These are phyloP conservation scores for Xylariaceae sp. DNA, from an alignment of 2,329 filamentous ascomycete genomes.

Conservation along the genomic window DNA sequence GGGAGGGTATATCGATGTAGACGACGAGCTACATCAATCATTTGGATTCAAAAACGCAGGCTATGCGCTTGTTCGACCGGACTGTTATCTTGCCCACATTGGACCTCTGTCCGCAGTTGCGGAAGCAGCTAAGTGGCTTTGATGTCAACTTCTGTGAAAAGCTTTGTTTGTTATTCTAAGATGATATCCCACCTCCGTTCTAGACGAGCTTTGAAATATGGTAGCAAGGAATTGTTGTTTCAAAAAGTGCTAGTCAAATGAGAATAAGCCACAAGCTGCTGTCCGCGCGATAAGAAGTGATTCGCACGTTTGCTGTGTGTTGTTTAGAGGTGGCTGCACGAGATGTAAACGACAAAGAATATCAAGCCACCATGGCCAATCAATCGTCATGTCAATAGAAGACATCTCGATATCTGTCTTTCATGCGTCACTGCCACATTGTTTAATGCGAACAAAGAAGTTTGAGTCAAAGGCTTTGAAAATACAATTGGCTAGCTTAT, in stretches of 20 bases:
- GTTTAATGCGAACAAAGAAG: conserved; percentile 7
- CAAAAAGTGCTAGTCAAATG: no score
- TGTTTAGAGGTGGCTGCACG: no score
- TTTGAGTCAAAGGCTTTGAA: neutral
- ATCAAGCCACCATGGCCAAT: no score
- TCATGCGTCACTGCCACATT: neutral
- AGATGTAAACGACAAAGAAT: no score
- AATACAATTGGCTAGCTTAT: conserved; percentile 3
- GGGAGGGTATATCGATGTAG: conserved; percentile 22
- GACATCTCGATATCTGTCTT: neutral
- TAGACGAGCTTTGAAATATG: no score
- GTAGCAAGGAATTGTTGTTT: no score
- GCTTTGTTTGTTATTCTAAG: neutral
- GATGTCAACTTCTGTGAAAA: neutral
- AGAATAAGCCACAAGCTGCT: no score
- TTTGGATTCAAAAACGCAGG: conserved; percentile 25
- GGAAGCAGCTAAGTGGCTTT: conserved; percentile 18
- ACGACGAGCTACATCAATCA: conserved; percentile 20
- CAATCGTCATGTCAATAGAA: neutral
- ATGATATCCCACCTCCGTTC: neutral
- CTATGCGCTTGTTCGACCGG: conserved; percentile 30
- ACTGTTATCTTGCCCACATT: conserved; percentile 30
- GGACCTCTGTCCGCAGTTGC: conserved; percentile 20
- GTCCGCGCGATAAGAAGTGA: no score
- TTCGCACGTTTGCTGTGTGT: no score